Conservation (phyloP, 257 asterid genomes). For the Salvia rosmarinus region DNA sequence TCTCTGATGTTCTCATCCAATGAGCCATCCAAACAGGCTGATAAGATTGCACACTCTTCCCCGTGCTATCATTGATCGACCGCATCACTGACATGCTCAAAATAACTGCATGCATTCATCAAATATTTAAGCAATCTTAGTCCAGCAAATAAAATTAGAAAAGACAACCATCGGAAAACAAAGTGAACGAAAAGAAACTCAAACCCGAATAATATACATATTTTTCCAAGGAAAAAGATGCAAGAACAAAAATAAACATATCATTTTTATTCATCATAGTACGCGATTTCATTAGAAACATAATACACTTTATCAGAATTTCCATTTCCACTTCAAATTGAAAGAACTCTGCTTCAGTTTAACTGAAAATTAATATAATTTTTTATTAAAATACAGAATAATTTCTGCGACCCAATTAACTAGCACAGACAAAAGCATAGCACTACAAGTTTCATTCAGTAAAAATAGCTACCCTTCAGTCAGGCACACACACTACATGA, state of each 20-base stretch:
- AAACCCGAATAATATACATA: background rate
- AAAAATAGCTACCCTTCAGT: too few relatives aligned
- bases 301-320: background rate
- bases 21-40: slow-evolving; percentile 73
- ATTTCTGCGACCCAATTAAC: too few relatives aligned
- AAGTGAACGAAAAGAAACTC: background rate
- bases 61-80: slow-evolving; percentile 36
- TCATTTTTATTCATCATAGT: background rate
- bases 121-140: slow-evolving; percentile 19
- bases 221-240: background rate
- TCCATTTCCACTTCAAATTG: background rate
- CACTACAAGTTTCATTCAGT: too few relatives aligned
- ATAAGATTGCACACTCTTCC: slow-evolving; percentile 38
- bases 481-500: too few relatives aligned
- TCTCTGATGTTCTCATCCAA: slow-evolving; percentile 49
- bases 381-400: too few relatives aligned
- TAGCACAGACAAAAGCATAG: too few relatives aligned
- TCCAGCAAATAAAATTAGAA: background rate
- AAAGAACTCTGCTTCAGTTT: slow-evolving; percentile 3
- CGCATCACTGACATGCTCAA: slow-evolving; percentile 49
- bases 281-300: background rate
- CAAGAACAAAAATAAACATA: background rate
- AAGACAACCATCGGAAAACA: background rate
- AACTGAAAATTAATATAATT: background rate
- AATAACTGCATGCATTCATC: slow-evolving; percentile 21